These are phyloP conservation scores for Trypanosoma caninum DNA, from an alignment of 208 protist genomes.

Conservation along the genomic window DNA sequence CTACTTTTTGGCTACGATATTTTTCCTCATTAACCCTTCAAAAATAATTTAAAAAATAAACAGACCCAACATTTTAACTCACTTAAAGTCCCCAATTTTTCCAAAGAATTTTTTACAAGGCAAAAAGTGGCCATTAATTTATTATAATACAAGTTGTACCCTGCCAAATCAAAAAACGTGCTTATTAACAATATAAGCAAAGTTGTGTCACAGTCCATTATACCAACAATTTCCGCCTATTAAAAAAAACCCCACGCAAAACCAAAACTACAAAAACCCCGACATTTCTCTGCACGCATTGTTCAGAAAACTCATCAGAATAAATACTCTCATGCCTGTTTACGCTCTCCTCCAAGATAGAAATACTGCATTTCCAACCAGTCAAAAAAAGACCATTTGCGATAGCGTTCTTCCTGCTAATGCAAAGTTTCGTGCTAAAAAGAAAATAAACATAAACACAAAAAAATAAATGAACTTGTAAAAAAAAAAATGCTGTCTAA, in stretches of 20 bases:
- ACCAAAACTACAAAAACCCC: conserved; percentile 43
- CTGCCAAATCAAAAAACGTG: conserved; percentile 37
- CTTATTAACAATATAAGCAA: conserved; percentile 30
- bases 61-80: background rate
- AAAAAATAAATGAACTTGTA: conserved; percentile 3
- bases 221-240: conserved; percentile 29
- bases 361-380: too few species aligned
- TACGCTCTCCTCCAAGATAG: too few species aligned
- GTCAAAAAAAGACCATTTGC: too few species aligned
- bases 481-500: background rate
- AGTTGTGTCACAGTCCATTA: conserved; percentile 29
- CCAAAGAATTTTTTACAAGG: conserved; percentile 30
- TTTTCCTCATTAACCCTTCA: background rate
- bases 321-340: too few species aligned
- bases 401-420: too few species aligned
- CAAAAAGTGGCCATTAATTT: conserved; percentile 29
- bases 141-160: conserved; percentile 60
- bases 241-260: conserved; percentile 42
- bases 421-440: conserved; percentile 38
- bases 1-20: background rate
- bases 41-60: background rate
- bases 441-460: conserved; percentile 13
- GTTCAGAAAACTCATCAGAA: conserved; percentile 1
- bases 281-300: background rate
- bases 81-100: background rate